These are phyloP conservation scores for Phytophthora chlamydospora DNA, from an alignment of 352 stramenopile genomes.

Conservation along the genomic window DNA sequence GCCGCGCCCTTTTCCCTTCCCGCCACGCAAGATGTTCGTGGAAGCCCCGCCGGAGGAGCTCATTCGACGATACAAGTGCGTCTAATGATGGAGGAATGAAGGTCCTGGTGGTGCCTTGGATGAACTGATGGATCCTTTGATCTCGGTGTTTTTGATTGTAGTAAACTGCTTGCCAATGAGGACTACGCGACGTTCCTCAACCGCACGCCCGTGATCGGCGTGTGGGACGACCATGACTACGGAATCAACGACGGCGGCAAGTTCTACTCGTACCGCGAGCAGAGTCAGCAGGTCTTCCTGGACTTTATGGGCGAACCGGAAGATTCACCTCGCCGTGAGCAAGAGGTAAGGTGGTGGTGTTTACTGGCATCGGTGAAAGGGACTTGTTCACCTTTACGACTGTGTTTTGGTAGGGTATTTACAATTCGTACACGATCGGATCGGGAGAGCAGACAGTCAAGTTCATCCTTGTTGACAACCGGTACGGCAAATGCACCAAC, in stretches of 20 bases:
- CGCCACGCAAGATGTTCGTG: slow-evolving; percentile 65
- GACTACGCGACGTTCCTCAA: slow-evolving; percentile 71
- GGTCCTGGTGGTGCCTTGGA: background rate
- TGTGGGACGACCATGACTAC: slow-evolving; percentile 93
- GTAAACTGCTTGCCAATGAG: slow-evolving; percentile 64
- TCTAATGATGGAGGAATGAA: background rate
- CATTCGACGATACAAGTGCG: slow-evolving; percentile 65
- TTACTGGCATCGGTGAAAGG: too few species aligned
- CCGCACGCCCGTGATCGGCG: slow-evolving; percentile 79
- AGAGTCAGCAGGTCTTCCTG: slow-evolving; percentile 87
- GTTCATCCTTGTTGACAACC: slow-evolving; percentile 89
- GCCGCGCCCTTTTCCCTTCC: slow-evolving; percentile 42
- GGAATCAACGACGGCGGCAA: slow-evolving; percentile 91
- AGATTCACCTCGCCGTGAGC: slow-evolving; percentile 74
- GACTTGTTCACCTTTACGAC: too few species aligned
- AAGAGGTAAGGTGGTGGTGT: slow-evolving; percentile 47
- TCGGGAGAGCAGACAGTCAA: slow-evolving; percentile 73
- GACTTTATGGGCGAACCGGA: slow-evolving; percentile 83
- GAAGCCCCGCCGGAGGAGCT: slow-evolving; percentile 59
- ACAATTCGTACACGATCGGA: slow-evolving; percentile 82
- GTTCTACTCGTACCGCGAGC: slow-evolving; percentile 66
- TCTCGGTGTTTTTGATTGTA: slow-evolving; percentile 25
- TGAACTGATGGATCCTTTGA: slow-evolving; percentile 5
- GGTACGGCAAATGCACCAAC: slow-evolving; percentile 23
- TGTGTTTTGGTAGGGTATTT: slow-evolving; percentile 67